Conservation (phyloP, 345 rosid species). For the Gossypium ekmanianum region DNA sequence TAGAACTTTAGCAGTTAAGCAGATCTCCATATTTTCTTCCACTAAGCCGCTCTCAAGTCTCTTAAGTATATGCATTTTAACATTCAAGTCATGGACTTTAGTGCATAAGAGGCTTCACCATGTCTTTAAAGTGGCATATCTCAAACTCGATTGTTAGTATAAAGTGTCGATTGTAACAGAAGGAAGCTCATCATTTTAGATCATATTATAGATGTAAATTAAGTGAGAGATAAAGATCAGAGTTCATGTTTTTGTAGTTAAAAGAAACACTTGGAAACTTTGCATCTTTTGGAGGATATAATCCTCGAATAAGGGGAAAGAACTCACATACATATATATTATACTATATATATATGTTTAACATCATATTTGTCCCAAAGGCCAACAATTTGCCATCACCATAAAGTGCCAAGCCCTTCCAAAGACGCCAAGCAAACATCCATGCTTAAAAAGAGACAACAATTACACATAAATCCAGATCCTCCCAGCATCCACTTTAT, state of each 20-base stretch:
- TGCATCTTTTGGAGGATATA: neutral
- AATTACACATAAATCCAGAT: neutral
- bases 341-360: too few relatives aligned
- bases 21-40: neutral
- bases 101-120: neutral
- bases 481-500: neutral
- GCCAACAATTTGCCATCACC: constrained; percentile 4
- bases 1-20: neutral
- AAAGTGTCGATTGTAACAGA: neutral
- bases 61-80: neutral
- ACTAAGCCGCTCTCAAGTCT: neutral
- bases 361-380: neutral
- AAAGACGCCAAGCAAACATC: constrained; percentile 6
- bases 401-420: neutral
- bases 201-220: neutral
- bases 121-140: neutral
- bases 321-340: neutral
- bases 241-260: neutral
- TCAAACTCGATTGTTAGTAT: neutral
- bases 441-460: neutral
- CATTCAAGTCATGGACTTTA: neutral
- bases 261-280: neutral
- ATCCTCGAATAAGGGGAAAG: neutral
- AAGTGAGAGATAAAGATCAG: neutral
- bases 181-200: neutral